Evolutionary conservation across 805 yeast species (phyloP).

Genomic region (Candida nitratophila): DNA sequence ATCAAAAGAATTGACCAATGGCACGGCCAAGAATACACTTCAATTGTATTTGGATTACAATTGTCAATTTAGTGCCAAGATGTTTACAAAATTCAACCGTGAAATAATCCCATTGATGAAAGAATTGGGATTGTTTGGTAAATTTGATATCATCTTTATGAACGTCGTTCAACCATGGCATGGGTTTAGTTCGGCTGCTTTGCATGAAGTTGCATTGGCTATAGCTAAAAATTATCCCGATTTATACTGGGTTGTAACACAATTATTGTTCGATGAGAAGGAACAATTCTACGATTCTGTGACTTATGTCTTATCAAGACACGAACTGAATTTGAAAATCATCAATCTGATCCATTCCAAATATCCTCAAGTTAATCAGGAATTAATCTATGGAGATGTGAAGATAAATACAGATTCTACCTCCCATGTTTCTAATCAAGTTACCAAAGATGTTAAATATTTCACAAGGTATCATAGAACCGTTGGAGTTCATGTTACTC

Average conservation of each 20-base stretch:
- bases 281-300: slow-evolving; percentile 55
- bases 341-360: slow-evolving; percentile 38
- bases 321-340: slow-evolving; percentile 46
- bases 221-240: slow-evolving; percentile 52
- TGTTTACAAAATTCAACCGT: slow-evolving; percentile 48
- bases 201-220: slow-evolving; percentile 68
- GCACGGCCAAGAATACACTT: slow-evolving; percentile 28
- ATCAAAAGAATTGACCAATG: background rate
- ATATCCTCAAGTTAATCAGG: slow-evolving; percentile 30
- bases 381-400: slow-evolving; percentile 25
- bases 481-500: slow-evolving; percentile 78
- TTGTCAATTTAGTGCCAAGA: slow-evolving; percentile 67
- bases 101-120: slow-evolving; percentile 48
- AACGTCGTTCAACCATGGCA: slow-evolving; percentile 93
- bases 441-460: slow-evolving; percentile 60
- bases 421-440: slow-evolving; percentile 33
- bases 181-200: slow-evolving; percentile 51
- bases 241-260: slow-evolving; percentile 50
- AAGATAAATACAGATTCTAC: slow-evolving; percentile 18
- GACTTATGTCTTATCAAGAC: slow-evolving; percentile 45
- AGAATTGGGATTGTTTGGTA: slow-evolving; percentile 32
- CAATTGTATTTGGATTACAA: slow-evolving; percentile 69
- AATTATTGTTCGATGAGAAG: slow-evolving; percentile 48
- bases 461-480: slow-evolving; percentile 70
- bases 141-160: slow-evolving; percentile 55